Conservation (phyloP, 352 stramenopile genomes). For the Phytophthora podocarpi region DNA sequence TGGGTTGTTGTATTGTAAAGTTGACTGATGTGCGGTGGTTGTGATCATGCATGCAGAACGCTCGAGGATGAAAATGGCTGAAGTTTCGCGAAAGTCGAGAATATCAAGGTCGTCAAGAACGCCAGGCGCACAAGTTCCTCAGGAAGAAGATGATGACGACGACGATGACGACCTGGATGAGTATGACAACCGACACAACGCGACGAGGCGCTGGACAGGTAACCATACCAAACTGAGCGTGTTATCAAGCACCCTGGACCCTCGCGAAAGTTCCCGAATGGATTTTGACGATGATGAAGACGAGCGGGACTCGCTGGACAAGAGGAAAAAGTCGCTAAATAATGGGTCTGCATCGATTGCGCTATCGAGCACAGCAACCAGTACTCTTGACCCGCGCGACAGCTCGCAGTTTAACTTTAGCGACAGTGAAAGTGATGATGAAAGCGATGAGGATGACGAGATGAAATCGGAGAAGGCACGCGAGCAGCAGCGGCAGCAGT, state of each 20-base stretch:
- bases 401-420: conserved; percentile 31
- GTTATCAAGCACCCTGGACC: conserved; percentile 32
- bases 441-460: conserved; percentile 28
- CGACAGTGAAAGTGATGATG: conserved; percentile 35
- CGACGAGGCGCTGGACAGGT: conserved; percentile 24
- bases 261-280: conserved; percentile 46
- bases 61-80: conserved; percentile 29
- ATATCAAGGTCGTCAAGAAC: conserved; percentile 13
- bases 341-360: conserved; percentile 21
- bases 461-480: conserved; percentile 30
- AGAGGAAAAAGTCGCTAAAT: conserved; percentile 19
- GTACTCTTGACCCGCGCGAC: conserved; percentile 29
- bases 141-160: conserved; percentile 18
- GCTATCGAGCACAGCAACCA: conserved; percentile 28
- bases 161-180: conserved; percentile 31
- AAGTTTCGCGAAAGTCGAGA: conserved; percentile 20
- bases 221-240: conserved; percentile 37
- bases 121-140: not conserved
- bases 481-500: conserved; percentile 39
- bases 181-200: conserved; percentile 12
- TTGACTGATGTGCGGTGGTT: conserved; percentile 19
- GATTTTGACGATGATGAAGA: conserved; percentile 38
- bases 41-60: conserved; percentile 24
- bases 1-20: not conserved
- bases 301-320: conserved; percentile 6